Evolutionary conservation across 1,284 basidiomycete genomes (phyloP), one percentile per base, ranked within the genome.

Genomic region (Crocinoboletus sp.): DNA sequence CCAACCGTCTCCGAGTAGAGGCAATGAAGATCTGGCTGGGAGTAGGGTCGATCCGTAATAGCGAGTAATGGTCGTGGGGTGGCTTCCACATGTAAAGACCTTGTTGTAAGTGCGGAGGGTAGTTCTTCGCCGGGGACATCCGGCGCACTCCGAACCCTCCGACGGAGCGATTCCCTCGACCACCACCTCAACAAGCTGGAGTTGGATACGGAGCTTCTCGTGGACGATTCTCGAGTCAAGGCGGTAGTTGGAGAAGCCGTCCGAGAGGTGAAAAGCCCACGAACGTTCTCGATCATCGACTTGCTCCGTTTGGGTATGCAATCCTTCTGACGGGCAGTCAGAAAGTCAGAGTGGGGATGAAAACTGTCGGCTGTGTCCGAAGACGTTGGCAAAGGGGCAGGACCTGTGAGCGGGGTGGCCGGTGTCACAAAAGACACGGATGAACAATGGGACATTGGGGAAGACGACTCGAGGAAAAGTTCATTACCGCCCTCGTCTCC

Each of bases 261-360:
- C 3, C 59, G 59, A 37, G 65, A 59, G 48, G 61, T 58, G 44
- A 76, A 74, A 46, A 71, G 61, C 31, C 65, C 68, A 34, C 67
- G 61, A 37, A 76, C 69, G 47, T 74, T 76, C 54, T 72, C 70
- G 38, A 76, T 67, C 66, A 77, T 68, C 16, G 74, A 77, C 17
- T 63, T 69, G 34, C 73, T 66, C 29, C 73, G 68, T 52, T 74
- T 73, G 11, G 74, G 73, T 13, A 53, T 47, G 46, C 50, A 57
- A 15, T 57, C 52, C n/a, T 53, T 59, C 33, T 49, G 58, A 38
- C 48, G 54, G 17, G 50, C 46, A 15, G 50, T 46, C 16, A 62
- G 41, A 15, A 62, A 56, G 28, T 69, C 69, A 23, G 61, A 56
- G 41, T 55, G 58, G 22, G 52, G 52, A 43, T 56, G 46, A 38